Evolutionary conservation across 2,329 filamentous ascomycete species (phyloP).

Genomic region (Cladosporium colombiae): DNA sequence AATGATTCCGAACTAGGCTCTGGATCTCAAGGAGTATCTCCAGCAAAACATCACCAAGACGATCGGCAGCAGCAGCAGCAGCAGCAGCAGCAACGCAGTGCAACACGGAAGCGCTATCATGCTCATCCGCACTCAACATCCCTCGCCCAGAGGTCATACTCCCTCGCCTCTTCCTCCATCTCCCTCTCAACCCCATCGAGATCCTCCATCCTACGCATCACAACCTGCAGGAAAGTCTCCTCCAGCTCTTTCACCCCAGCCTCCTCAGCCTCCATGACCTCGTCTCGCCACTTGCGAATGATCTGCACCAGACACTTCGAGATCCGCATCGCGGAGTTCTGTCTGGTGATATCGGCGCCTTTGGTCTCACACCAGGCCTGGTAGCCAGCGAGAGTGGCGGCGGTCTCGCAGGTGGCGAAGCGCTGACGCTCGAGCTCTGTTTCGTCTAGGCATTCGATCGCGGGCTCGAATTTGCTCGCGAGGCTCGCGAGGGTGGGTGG

Average conservation of each 20-base stretch:
- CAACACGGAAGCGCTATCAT: neutral
- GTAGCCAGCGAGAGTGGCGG: neutral
- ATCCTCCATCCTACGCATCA: slow-evolving; percentile 2
- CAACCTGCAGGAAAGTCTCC: slow-evolving; percentile 2
- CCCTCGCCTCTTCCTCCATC: neutral
- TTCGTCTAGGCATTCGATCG: neutral
- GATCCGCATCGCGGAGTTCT: neutral
- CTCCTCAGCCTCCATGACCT: neutral
- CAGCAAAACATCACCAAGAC: neutral
- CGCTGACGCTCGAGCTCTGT: neutral
- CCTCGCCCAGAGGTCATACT: neutral
- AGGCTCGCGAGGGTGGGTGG: neutral
- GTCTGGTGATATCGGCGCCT: neutral
- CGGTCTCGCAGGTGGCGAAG: neutral
- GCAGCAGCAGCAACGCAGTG: neutral
- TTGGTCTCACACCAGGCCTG: neutral
- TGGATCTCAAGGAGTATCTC: neutral
- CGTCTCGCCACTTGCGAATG: neutral
- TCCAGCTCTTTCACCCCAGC: neutral
- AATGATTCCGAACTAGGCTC: neutral
- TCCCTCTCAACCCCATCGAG: slow-evolving; percentile 3
- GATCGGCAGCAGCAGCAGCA: neutral
- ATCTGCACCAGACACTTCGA: neutral
- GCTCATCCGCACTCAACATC: neutral
- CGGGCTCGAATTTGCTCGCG: neutral